Conservation (phyloP, 2,329 filamentous ascomycete species). For the Ophiostoma himal-ulmi region DNA sequence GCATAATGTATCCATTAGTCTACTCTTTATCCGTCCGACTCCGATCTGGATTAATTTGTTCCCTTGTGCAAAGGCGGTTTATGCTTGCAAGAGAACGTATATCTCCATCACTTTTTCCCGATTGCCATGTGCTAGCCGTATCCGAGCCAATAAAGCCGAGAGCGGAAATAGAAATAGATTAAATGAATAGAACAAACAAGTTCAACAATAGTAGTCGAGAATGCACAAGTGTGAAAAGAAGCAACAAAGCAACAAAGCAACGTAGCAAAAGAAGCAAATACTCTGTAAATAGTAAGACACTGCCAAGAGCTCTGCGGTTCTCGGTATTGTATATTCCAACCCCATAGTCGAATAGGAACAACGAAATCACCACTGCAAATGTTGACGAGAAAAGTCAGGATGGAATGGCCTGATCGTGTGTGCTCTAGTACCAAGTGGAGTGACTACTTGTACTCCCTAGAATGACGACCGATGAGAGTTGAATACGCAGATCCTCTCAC, state of each 20-base stretch:
- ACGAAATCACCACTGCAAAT: not conserved
- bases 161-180: not conserved
- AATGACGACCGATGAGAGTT: not conserved
- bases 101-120: not conserved
- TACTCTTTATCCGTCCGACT: conserved; percentile 5
- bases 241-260: too few species aligned
- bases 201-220: too few species aligned
- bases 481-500: not conserved
- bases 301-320: not conserved
- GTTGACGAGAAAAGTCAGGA: not conserved
- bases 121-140: conserved; percentile 7
- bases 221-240: too few species aligned
- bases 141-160: not conserved
- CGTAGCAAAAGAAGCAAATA: not conserved
- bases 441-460: not conserved
- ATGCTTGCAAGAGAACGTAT: too few species aligned
- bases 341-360: not conserved
- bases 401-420: conserved; percentile 9
- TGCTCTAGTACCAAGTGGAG: conserved; percentile 7
- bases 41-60: not conserved
- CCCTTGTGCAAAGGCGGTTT: too few species aligned
- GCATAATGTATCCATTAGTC: not conserved
- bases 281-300: not conserved
- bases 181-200: not conserved
- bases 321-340: not conserved